phyloP scores from a whole-genome alignment of 371 early-diverging fungal species.

The Saksenaea vasiformis region DNA sequence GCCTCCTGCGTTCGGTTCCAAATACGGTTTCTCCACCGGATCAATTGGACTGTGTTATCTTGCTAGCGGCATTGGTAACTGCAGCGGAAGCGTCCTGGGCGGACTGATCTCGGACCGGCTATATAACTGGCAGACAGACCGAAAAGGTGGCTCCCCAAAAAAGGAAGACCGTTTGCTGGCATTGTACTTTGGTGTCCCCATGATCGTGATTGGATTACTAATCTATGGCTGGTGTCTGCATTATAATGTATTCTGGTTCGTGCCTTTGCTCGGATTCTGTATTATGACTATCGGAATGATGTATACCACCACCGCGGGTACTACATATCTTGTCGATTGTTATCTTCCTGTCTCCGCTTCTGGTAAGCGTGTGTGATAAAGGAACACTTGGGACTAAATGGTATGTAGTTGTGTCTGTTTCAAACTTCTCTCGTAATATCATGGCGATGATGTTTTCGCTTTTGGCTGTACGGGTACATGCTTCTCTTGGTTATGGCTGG shows the following conservation, averaged over 20 bases:
- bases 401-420: conserved; percentile 26
- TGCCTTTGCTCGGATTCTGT: conserved; percentile 25
- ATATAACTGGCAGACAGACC: conserved; percentile 20
- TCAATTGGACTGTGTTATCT: conserved; percentile 51
- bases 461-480: conserved; percentile 24
- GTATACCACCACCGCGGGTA: conserved; percentile 35
- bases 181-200: conserved; percentile 28
- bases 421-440: conserved; percentile 33
- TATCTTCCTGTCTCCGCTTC: conserved; percentile 36
- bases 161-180: conserved; percentile 24
- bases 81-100: conserved; percentile 41
- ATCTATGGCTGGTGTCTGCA: conserved; percentile 45
- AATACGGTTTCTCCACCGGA: conserved; percentile 50
- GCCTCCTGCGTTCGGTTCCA: conserved; percentile 34
- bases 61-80: conserved; percentile 53
- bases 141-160: background rate
- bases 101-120: conserved; percentile 37
- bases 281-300: conserved; percentile 30
- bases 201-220: conserved; percentile 23
- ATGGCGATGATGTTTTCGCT: conserved; percentile 41
- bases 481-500: conserved; percentile 34
- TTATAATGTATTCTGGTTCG: conserved; percentile 24
- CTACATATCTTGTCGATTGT: conserved; percentile 34
- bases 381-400: background rate
- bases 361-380: conserved; percentile 14